Percentiles rank a stretch among this genome's conserved stretches.
These are phyloP conservation scores for Paraleonurus japonicus DNA, from an alignment of 257 asterid species.

Conservation along the genomic window DNA sequence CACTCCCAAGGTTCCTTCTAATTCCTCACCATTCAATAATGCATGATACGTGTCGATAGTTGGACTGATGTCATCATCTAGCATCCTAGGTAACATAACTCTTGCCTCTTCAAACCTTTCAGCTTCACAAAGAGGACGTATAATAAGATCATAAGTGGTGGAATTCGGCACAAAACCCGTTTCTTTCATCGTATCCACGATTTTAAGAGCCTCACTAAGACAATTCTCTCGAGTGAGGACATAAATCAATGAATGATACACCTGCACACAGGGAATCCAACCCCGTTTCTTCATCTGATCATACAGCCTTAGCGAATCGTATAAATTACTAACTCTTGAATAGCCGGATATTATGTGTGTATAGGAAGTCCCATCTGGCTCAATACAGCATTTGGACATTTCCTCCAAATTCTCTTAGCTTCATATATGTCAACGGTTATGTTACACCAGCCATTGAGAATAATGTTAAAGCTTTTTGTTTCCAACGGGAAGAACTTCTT, in stretches of 20 bases:
- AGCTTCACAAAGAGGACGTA: constrained; percentile 72
- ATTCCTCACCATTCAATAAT: constrained; percentile 49
- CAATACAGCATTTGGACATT: constrained; percentile 80
- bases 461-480: constrained; percentile 71
- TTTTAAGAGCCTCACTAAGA: constrained; percentile 63
- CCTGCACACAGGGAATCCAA: constrained; percentile 61
- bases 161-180: constrained; percentile 49
- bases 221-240: constrained; percentile 71
- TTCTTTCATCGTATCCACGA: constrained; percentile 65
- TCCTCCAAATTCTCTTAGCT: constrained; percentile 97
- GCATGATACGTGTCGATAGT: constrained; percentile 74
- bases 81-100: constrained; percentile 55
- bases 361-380: constrained; percentile 68
- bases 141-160: constrained; percentile 61
- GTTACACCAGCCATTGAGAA: constrained; percentile 89
- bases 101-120: constrained; percentile 64
- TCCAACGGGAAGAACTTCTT: constrained; percentile 84
- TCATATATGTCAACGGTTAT: constrained; percentile 56
- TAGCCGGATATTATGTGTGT: constrained; percentile 76
- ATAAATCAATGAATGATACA: constrained; percentile 71
- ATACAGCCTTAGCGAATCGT: constrained; percentile 71
- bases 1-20: constrained; percentile 55
- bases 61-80: constrained; percentile 52
- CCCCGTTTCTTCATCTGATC: constrained; percentile 93
- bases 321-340: constrained; percentile 67